A percentile compares a stretch with the other conserved stretches of the same genome.
These are phyloP conservation scores for Diaporthe sp. DNA, from an alignment of 2,329 filamentous ascomycete species.

Conservation along the genomic window DNA sequence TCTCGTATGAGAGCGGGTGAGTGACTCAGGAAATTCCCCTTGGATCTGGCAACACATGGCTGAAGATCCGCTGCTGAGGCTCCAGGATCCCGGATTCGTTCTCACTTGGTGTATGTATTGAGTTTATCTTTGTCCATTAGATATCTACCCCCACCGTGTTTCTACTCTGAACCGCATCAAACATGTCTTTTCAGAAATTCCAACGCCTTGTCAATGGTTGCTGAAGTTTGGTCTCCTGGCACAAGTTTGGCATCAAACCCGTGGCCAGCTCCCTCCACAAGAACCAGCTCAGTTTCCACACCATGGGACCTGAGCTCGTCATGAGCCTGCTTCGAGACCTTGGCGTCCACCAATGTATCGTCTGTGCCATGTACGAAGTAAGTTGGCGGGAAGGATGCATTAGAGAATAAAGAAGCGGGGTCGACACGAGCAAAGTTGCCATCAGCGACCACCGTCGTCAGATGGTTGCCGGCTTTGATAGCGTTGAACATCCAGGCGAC, in stretches of 20 bases:
- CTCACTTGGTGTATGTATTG: background rate
- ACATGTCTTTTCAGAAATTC: background rate
- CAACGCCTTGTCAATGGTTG: background rate
- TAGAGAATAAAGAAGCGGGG: background rate
- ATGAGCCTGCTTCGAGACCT: background rate
- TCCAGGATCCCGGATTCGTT: background rate
- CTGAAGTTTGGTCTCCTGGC: background rate
- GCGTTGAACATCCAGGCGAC: constrained; percentile 3
- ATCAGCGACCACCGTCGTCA: background rate
- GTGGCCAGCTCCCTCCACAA: background rate
- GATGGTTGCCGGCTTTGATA: background rate
- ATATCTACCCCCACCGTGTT: accelerated
- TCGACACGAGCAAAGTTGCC: background rate
- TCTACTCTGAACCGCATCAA: background rate
- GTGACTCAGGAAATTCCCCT: no score
- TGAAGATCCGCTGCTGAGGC: no score
- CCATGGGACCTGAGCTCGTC: background rate
- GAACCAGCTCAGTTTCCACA: background rate
- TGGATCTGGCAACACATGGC: no score
- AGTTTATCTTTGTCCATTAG: background rate
- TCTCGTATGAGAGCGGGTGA: no score
- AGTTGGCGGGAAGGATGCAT: background rate
- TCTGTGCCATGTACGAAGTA: background rate
- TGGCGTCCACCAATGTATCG: background rate
- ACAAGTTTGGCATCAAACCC: background rate